A percentile compares a stretch with the other conserved stretches of the same genome.
These are phyloP conservation scores for Pilasporangium apinafurcum DNA, from an alignment of 352 stramenopile species.

Conservation along the genomic window DNA sequence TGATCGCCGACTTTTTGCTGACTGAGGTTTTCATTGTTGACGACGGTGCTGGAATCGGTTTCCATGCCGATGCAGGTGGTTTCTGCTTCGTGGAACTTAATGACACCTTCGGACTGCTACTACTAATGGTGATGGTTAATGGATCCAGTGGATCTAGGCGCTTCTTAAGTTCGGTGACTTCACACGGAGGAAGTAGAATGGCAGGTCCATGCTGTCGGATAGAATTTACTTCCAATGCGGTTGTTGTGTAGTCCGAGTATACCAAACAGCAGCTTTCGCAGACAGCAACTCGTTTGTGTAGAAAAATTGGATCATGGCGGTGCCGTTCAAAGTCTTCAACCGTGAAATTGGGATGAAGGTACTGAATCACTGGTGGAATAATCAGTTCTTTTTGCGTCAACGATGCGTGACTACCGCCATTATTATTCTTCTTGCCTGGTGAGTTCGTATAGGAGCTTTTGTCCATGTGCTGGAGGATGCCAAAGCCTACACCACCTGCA, in stretches of 20 bases:
- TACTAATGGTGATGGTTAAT: slow-evolving; percentile 5
- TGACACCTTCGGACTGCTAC: neutral
- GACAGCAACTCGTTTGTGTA: slow-evolving; percentile 89
- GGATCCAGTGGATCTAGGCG: slow-evolving; percentile 34
- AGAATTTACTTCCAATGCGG: slow-evolving; percentile 65
- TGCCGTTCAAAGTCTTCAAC: slow-evolving; percentile 85
- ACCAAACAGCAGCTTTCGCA: slow-evolving; percentile 93
- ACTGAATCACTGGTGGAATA: slow-evolving; percentile 91
- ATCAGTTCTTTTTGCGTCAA: slow-evolving; percentile 49
- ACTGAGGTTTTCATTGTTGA: slow-evolving; percentile 8
- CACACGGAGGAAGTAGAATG: slow-evolving; percentile 51
- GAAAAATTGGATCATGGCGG: slow-evolving; percentile 90
- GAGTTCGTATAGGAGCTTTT: slow-evolving; percentile 11
- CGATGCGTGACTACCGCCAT: slow-evolving; percentile 6
- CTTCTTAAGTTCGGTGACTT: slow-evolving; percentile 39
- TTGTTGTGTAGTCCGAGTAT: slow-evolving; percentile 86
- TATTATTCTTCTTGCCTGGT: slow-evolving; percentile 3
- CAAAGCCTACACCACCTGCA: slow-evolving; percentile 91
- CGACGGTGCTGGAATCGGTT: slow-evolving; percentile 27
- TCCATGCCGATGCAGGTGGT: slow-evolving; percentile 47
- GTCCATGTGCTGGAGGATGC: slow-evolving; percentile 52
- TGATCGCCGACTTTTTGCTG: slow-evolving; percentile 14
- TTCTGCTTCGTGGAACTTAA: slow-evolving; percentile 17
- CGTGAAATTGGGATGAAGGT: slow-evolving; percentile 83
- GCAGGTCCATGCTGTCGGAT: slow-evolving; percentile 52